These are phyloP conservation scores for Penicillium sp. DNA, from an alignment of 2,329 filamentous ascomycete species.

Conservation along the genomic window DNA sequence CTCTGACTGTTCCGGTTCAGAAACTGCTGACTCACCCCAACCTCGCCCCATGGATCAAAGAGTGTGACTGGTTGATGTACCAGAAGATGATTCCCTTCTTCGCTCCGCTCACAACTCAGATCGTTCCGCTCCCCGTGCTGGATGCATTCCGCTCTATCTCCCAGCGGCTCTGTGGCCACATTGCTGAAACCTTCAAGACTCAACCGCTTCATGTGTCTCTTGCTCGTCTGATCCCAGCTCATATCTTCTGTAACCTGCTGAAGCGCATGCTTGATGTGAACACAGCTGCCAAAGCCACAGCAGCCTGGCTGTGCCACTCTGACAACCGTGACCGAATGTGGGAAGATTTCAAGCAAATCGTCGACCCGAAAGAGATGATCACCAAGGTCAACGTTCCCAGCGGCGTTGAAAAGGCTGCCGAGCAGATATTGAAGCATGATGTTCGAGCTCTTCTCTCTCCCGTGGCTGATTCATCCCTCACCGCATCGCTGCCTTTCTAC, in stretches of 20 bases:
- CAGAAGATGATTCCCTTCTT: slow-evolving; percentile 95
- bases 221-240: slow-evolving; percentile 83
- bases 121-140: slow-evolving; percentile 81
- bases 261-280: slow-evolving; percentile 89
- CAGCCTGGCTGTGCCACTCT: slow-evolving; percentile 84
- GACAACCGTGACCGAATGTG: slow-evolving; percentile 95
- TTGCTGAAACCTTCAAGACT: slow-evolving; percentile 78
- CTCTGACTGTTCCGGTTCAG: slow-evolving; percentile 92
- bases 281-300: slow-evolving; percentile 86
- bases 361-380: slow-evolving; percentile 42
- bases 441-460: slow-evolving; percentile 45
- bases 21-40: slow-evolving; percentile 80
- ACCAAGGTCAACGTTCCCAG: slow-evolving; percentile 42
- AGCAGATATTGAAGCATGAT: slow-evolving; percentile 46
- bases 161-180: slow-evolving; percentile 73
- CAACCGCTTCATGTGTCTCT: slow-evolving; percentile 81
- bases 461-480: slow-evolving; percentile 32
- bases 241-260: slow-evolving; percentile 80
- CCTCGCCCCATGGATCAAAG: slow-evolving; percentile 87
- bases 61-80: slow-evolving; percentile 93
- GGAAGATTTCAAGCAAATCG: slow-evolving; percentile 63
- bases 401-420: slow-evolving; percentile 36
- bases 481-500: slow-evolving; percentile 34
- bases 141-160: slow-evolving; percentile 86
- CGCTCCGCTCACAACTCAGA: slow-evolving; percentile 82